Evolutionary conservation across 2,329 filamentous ascomycete species (phyloP), one percentile per base, ranked within the genome.

Genomic region (Zasmidium citrigriseum): DNA sequence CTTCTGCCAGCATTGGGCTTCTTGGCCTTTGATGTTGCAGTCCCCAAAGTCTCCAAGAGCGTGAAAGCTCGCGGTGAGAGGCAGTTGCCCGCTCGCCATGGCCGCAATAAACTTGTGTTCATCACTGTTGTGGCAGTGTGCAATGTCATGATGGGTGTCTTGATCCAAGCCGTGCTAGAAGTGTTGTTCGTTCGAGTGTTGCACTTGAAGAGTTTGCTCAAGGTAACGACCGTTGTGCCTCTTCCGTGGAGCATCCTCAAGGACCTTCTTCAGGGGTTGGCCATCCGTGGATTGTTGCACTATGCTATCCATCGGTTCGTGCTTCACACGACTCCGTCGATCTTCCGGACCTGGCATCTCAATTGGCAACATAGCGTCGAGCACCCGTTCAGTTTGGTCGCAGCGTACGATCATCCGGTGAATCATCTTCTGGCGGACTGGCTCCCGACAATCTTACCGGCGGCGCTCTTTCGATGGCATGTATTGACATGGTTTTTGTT

Each of bases 221-320:
- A 80, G 63, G 76, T 89, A 12, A 83, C 84, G 20, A 83, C 84
- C 41, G 75, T 73, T 3, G 72, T 89, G 2, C 63, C 63, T 29
- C 78, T 87, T 68, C 87, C 87, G 1, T 88, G 84, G 81, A 79
- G 75, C 0, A 81, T 89, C 53, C 69, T 78, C 4, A 84, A 82
- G 66, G 81, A 86, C 65, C 68, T 88, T 4, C 59, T 79, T 3
- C 71, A 78, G 53, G 85, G 80, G 0, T 71, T 88, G 14, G 46
- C 85, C 1, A 60, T 82, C n/a, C 78, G 86, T 55, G 87, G 89
- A 67, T 80, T 85, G 5, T 70, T 92, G 11, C 84, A 86, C 57
- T 96, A 96, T 72, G 82, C 86, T 66, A 80, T 91, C 64, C 91
- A 96, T 75, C 86, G 49, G 48, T 83, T 83, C 68, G 59, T 88